These are phyloP conservation scores for Nepenthes mirabilis DNA, from an alignment of 148 eudicot genomes.

Conservation along the genomic window DNA sequence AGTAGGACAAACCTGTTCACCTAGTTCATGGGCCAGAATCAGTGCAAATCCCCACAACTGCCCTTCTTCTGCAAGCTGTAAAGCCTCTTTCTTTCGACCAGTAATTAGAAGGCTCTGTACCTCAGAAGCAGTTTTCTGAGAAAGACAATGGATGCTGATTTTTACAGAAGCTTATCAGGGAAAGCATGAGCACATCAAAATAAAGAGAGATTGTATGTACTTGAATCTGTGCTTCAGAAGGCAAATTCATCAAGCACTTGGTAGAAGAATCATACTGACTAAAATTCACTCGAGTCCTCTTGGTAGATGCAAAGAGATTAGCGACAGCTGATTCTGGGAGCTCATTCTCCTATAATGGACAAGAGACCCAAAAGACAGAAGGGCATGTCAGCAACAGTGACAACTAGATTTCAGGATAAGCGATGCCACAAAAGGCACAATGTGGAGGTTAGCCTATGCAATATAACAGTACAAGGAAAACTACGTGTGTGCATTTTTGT, in stretches of 20 bases:
- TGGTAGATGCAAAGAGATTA: slow-evolving; percentile 33
- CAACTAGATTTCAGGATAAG: neutral
- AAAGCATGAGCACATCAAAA: neutral
- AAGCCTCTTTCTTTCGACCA: slow-evolving; percentile 38
- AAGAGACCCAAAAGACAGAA: neutral
- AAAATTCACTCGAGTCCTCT: slow-evolving; percentile 14
- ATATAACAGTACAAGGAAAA: no score
- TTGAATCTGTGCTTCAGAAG: slow-evolving; percentile 32
- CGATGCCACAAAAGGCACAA: no score
- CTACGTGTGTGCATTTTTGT: no score
- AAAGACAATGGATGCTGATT: slow-evolving; percentile 2
- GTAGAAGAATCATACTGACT: slow-evolving; percentile 8
- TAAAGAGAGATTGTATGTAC: slow-evolving; percentile 9
- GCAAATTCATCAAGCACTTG: slow-evolving; percentile 25
- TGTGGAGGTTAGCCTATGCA: no score
- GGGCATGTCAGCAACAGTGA: neutral
- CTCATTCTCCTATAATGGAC: slow-evolving; percentile 26
- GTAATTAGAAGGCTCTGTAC: slow-evolving; percentile 32
- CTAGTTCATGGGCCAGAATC: slow-evolving; percentile 32
- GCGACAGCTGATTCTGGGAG: slow-evolving; percentile 37
- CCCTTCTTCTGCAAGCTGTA: slow-evolving; percentile 40
- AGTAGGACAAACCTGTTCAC: slow-evolving; percentile 29
- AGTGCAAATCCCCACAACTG: slow-evolving; percentile 37
- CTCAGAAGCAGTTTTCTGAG: slow-evolving; percentile 29
- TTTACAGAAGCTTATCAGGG: slow-evolving; percentile 3